Evolutionary conservation across 1,284 basidiomycete species (phyloP), one percentile per base, ranked within the genome.

Genomic region (Athelia psychrophila): DNA sequence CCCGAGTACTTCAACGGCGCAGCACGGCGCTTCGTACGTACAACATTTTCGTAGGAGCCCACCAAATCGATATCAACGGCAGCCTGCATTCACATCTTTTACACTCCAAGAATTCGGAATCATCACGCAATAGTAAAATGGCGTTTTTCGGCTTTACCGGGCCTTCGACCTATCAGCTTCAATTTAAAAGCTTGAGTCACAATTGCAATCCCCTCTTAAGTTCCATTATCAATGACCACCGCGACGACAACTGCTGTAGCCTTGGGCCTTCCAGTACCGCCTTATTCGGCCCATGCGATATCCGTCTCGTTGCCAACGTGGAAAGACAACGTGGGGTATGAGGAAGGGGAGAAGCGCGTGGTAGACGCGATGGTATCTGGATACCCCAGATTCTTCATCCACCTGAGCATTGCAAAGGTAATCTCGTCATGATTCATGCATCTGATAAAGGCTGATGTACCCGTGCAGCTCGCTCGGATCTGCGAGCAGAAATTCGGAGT

Each of bases 311-410:
- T 99, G 1, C 97, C 97, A 0, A 93, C 83, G 18, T 99, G 96
- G 96, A 75, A 77, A 48, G 97, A 98, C 70, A 94, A 91, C 60
- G 83, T 99, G 46, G 95, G 80, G 13, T 99, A 98, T 61, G 96
- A 98, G 69, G 90, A 95, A 62, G 94, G 94, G 13, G 85, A 90
- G n/a, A 83, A 86, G 60, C 80, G 93, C 33, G 86, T 99, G 5
- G 67, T 89, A 2, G 80, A 91, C 51, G 77, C 74, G 16, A 95
- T 98, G 94, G 81, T 91, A 51, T 86, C 87, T 3, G 97, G 96
- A n/a, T 99, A 99, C 65, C 97, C 97, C 0, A 78, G 97, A 46
- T 99, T 99, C 74, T 98, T 97, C 68, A 91, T 99, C 51, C 93
- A 98, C 68, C 75, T 84, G 22, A 88, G 80, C 57, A 95, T 98